A percentile compares a stretch with the other conserved stretches of the same genome.
Evolutionary conservation across 495 filamentous ascomycete genomes (phyloP).

Genomic region (Pseudomonodictys pantanalensis): DNA sequence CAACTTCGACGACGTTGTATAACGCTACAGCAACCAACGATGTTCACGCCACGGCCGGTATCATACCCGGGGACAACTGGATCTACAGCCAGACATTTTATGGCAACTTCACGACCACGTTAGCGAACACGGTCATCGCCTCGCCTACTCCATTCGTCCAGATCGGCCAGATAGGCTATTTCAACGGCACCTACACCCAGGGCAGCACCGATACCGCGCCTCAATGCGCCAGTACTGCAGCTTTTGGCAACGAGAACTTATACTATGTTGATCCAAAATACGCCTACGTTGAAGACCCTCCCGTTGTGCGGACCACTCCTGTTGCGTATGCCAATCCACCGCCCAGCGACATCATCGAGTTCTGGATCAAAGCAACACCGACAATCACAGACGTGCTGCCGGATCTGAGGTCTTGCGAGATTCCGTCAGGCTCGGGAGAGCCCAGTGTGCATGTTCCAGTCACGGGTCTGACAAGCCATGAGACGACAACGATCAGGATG

Average conservation of each 20-base stretch:
- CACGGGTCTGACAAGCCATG: not conserved
- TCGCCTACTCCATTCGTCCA: not conserved
- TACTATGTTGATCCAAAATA: not conserved
- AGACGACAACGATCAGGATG: not conserved
- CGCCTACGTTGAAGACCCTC: not conserved
- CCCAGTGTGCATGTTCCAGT: constrained; percentile 5
- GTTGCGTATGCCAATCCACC: constrained; percentile 1
- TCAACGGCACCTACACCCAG: not conserved
- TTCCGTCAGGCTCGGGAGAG: not conserved
- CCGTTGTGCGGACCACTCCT: not conserved
- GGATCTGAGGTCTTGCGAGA: not conserved
- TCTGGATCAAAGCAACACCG: not conserved
- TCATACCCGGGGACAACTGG: not conserved
- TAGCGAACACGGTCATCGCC: not conserved
- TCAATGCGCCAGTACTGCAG: too few relatives aligned
- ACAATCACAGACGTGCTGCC: not conserved
- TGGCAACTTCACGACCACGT: not conserved
- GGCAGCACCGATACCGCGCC: too few relatives aligned
- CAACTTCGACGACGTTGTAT: constrained; percentile 3
- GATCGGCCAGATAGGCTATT: not conserved
- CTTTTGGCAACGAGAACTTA: not conserved
- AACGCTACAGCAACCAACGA: not conserved
- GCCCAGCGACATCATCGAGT: not conserved
- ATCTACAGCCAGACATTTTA: not conserved
- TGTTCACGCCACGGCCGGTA: not conserved